Evolutionary conservation across 1,139 yeast genomes (phyloP).

Genomic region (Blastobotrys serpentis): DNA sequence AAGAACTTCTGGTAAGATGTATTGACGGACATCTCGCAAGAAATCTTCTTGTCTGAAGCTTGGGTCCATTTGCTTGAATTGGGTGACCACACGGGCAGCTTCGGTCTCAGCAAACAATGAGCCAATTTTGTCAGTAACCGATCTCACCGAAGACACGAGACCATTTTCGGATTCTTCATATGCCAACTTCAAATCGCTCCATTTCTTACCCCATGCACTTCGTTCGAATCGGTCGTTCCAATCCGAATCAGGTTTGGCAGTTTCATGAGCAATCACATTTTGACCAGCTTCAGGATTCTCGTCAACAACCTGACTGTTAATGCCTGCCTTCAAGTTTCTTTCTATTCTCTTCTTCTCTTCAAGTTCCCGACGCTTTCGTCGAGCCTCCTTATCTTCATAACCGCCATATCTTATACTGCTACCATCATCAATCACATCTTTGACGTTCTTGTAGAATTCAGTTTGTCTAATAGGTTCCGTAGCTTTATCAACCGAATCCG

Average conservation of each 20-base stretch:
- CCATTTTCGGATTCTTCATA: conserved; percentile 94
- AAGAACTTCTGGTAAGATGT: conserved; percentile 89
- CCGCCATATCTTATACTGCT: conserved; percentile 89
- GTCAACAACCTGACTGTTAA: conserved; percentile 58
- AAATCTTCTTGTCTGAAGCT: conserved; percentile 77
- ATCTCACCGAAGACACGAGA: conserved; percentile 74
- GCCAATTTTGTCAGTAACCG: conserved; percentile 74
- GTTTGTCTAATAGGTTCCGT: conserved; percentile 95
- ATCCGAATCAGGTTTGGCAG: conserved; percentile 70
- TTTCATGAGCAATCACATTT: conserved; percentile 77
- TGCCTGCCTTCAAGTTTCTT: conserved; percentile 61
- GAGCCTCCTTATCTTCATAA: conserved; percentile 79
- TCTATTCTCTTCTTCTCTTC: conserved; percentile 43
- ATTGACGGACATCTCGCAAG: conserved; percentile 82
- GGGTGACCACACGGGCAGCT: conserved; percentile 83
- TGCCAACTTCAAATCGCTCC: conserved; percentile 62
- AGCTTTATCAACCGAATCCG: conserved; percentile 72
- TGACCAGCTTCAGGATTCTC: conserved; percentile 87
- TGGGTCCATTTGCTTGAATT: conserved; percentile 89
- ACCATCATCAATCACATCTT: conserved; percentile 90
- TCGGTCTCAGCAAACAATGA: conserved; percentile 96
- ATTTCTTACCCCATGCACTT: conserved; percentile 65
- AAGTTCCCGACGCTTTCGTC: conserved; percentile 62
- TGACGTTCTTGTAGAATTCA: conserved; percentile 81
- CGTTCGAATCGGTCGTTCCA: conserved; percentile 65